Base-by-base conservation (phyloP, 2,329 filamentous ascomycete species). In the Ceratocystis colombiana region DNA sequence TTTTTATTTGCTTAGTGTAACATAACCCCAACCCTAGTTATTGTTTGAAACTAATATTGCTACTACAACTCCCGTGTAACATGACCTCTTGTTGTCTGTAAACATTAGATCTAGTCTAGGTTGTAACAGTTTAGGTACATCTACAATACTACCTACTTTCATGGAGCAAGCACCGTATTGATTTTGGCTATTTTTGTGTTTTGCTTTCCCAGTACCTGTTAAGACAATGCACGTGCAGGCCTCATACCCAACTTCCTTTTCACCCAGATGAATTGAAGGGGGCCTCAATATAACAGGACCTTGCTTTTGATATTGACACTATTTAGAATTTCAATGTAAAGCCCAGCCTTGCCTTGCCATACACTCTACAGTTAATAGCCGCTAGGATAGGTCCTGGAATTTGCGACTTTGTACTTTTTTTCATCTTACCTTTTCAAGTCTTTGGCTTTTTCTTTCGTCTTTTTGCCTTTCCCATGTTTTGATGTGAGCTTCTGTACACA, bases 191-290 rank as follows among this genome's bases (percentile, higher is more conserved):
- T 41, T 41, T 41, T 41, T 41, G 37, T 1, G 10, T 41, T 12
- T 15, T 15, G 37, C 37, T 41, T 12, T 41, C 12, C 37, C 10
- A 41, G 12, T 12, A 15, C 37, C 37, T 57, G 15, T 22, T 17
- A 28, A 30, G 53, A 28, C 25, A 57, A 30, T 30, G 53, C 53
- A 33, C 53, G 17, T 12, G 53, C 53, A 57, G 53, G 53, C 53
- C 53, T 57, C 53, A 57, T 17, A 15, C 22, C 53, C 22, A 57
- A n/a, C 53, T 28, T 25, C 22, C 20, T 12, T 28, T 30, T 15
- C 28, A 7, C 22, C 2, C 53, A 8, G n/a, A 22, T 25, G 10
- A 15, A 17, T 10, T 7, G 4, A 57, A 57, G 53, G 33, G 53
- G 53, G 53, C 53, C 53, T 57, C 53, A 57, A 57, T 57, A 30